These are phyloP conservation scores for Cucurbita moschata DNA, from an alignment of 306 rosid species.

Conservation along the genomic window DNA sequence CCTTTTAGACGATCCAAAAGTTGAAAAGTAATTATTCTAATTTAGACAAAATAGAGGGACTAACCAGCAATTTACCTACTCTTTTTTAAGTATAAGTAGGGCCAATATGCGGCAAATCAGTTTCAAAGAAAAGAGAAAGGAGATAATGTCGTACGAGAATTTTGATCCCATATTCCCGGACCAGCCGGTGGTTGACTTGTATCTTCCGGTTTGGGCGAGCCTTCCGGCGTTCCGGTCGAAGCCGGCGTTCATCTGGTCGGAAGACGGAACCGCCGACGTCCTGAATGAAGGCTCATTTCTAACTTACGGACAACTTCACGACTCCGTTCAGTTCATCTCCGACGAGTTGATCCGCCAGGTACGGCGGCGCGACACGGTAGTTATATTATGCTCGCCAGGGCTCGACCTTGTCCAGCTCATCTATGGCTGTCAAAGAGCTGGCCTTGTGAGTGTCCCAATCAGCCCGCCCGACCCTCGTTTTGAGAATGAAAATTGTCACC, in stretches of 20 bases:
- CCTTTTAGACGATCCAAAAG: no score
- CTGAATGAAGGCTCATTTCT: constrained; percentile 7
- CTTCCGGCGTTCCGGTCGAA: constrained; percentile 47
- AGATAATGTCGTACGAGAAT: constrained; percentile 43
- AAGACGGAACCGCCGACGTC: constrained; percentile 4
- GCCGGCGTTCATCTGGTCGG: constrained; percentile 65
- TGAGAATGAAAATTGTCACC: constrained; percentile 31
- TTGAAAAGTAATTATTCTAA: no score
- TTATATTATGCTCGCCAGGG: constrained; percentile 55
- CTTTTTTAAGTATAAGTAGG: background rate
- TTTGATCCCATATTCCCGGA: constrained; percentile 70
- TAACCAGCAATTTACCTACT: background rate
- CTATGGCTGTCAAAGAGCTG: constrained; percentile 65
- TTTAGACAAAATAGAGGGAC: no score
- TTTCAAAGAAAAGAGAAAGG: background rate
- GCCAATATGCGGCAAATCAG: background rate
- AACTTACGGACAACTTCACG: constrained; percentile 45
- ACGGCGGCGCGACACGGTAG: constrained; percentile 35
- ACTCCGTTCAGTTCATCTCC: constrained; percentile 29
- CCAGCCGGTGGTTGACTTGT: constrained; percentile 66
- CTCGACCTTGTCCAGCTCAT: constrained; percentile 45
- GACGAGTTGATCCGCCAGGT: constrained; percentile 19
- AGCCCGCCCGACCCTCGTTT: constrained; percentile 51
- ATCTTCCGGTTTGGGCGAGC: constrained; percentile 60
- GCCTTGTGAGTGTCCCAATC: constrained; percentile 47